phyloP scores from a whole-genome alignment of 2,329 filamentous ascomycete genomes.

The Aspergillus candidus region DNA sequence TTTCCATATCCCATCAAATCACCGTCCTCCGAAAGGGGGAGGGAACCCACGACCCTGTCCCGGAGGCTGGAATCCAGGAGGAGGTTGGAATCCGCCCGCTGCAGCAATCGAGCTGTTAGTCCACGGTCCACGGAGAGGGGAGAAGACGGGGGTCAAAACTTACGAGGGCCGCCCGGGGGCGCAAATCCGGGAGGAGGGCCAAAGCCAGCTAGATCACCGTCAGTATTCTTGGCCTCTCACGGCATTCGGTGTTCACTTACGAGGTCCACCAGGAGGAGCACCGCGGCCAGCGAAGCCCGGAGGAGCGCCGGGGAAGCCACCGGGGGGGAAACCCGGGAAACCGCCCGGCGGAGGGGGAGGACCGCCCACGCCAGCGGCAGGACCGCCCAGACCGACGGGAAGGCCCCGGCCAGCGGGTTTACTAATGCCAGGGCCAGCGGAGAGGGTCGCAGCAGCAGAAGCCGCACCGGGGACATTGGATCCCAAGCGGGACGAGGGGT shows the following conservation, averaged over 20 bases:
- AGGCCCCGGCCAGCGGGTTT: conserved; percentile 82
- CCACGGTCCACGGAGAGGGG: conserved; percentile 9
- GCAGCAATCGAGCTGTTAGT: conserved; percentile 38
- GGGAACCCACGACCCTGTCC: conserved; percentile 48
- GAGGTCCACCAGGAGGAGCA: conserved; percentile 46
- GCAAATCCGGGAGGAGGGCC: conserved; percentile 45
- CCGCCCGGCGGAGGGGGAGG: conserved; percentile 61
- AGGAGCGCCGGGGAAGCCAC: conserved; percentile 49
- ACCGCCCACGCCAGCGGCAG: conserved; percentile 79
- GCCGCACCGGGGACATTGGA: conserved; percentile 60
- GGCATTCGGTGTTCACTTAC: conserved; percentile 34
- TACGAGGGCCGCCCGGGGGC: conserved; percentile 41
- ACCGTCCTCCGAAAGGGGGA: conserved; percentile 45
- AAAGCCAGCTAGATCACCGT: conserved; percentile 36
- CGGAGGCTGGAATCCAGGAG: conserved; percentile 69
- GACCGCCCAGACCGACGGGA: conserved; percentile 78
- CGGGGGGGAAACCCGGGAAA: conserved; percentile 47
- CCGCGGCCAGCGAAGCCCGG: conserved; percentile 48
- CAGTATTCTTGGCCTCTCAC: background rate
- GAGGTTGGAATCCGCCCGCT: conserved; percentile 51
- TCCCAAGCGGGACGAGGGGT: conserved; percentile 83
- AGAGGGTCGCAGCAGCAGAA: conserved; percentile 58
- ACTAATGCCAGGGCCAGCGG: conserved; percentile 81
- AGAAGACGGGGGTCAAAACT: conserved; percentile 20
- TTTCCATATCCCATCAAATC: conserved; percentile 19